Base-by-base conservation (phyloP, 2,329 filamentous ascomycete genomes). In the Lachnellula hyalina region DNA sequence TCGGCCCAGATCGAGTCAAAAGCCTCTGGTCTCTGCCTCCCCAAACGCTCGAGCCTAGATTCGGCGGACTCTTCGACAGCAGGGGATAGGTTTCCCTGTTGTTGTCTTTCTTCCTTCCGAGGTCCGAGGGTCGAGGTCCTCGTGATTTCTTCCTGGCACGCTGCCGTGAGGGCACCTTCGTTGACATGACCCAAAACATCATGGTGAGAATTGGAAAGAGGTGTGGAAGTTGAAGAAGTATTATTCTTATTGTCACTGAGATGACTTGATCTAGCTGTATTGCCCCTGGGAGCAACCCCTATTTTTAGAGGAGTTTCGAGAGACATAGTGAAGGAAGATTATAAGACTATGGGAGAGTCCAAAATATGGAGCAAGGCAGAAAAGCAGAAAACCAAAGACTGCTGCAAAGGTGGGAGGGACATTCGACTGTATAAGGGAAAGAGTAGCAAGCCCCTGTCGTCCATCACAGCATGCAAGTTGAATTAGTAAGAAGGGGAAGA, bases 1-100 rank as follows among this genome's bases (percentile, higher is more conserved):
- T 86, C 83, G 8, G 77, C 69, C 74, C 75, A 79, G 36, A 73
- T 61, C 1, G 75, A 75, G 6, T 67, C 66, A 65, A 85, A 84
- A 32, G 71, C 72, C 9, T 75, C 70, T 5, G 83, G 83, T 40
- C 82, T 73, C 65, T 83, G 74, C 58, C 81, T 74, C 19, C 83
- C 83, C 2, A 86, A 70, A 23, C 77, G 73, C 60, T 85, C 78
- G 46, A 86, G 71, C 36, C 68, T 65, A 11, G 64, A 60, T 54
- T 68, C 58, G 21, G 56, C 38, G 14, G 67, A 63, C 57, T 70
- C 68, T 52, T 70, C 66, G 8, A 61, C 41, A 32, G 46, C 36
- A 34, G 52, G 55, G 11, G 51, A 47, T 25, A 52, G 55, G 15
- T 17, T 40, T n/a, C 45, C 48, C 19, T 9, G 51, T 23, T 45